phyloP scores from a whole-genome alignment of 2,329 filamentous ascomycete genomes.

The Echinosphaeria canescens region DNA sequence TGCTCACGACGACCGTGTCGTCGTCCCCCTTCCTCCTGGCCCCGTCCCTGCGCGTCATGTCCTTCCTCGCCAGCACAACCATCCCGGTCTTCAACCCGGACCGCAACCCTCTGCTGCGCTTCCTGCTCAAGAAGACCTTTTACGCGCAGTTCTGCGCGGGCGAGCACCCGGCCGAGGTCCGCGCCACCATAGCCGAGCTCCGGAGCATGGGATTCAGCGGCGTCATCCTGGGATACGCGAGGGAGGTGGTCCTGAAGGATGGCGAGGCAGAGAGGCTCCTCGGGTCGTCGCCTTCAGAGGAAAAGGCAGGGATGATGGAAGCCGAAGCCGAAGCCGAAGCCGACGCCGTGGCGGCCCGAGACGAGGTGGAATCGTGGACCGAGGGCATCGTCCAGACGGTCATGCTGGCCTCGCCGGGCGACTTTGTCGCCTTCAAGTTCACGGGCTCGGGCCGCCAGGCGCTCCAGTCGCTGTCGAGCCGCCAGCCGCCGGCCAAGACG shows the following conservation, averaged over 20 bases:
- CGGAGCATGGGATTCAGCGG: conserved; percentile 62
- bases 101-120: conserved; percentile 47
- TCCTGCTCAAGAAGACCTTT: conserved; percentile 59
- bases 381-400: conserved; percentile 58
- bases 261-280: no score
- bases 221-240: conserved; percentile 68
- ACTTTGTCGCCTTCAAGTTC: conserved; percentile 51
- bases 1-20: conserved; percentile 47
- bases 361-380: conserved; percentile 50
- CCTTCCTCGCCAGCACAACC: conserved; percentile 45
- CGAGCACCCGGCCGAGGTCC: conserved; percentile 47
- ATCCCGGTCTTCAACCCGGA: conserved; percentile 51
- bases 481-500: conserved; percentile 36
- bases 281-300: conserved; percentile 17
- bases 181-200: conserved; percentile 37
- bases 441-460: conserved; percentile 63
- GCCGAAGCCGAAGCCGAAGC: conserved; percentile 21
- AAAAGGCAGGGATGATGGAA: conserved; percentile 21
- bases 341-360: conserved; percentile 22
- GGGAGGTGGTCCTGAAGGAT: conserved; percentile 62
- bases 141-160: conserved; percentile 87
- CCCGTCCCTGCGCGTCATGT: conserved; percentile 48
- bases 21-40: conserved; percentile 47
- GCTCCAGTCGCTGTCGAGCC: conserved; percentile 40
- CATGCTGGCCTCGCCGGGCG: conserved; percentile 43